Conservation (phyloP, 192 early-diverging fungal genomes). For the Linderina pennispora region DNA sequence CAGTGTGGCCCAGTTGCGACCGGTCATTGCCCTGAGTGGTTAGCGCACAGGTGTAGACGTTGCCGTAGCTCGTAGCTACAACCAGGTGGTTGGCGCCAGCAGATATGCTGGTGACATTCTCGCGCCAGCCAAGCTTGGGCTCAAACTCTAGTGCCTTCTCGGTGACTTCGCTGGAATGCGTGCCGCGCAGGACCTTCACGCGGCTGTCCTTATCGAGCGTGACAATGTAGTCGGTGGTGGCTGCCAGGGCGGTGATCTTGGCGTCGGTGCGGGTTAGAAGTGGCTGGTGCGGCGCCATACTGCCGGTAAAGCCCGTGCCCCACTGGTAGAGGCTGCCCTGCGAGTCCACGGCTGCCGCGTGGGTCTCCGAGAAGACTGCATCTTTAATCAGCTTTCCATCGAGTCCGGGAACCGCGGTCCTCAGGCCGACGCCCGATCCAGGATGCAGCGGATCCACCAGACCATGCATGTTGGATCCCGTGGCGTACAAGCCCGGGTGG, state of each 20-base stretch:
- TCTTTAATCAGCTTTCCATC: constrained; percentile 28
- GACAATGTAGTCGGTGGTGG: constrained; percentile 18
- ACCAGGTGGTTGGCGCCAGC: constrained; percentile 33
- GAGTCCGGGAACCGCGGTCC: constrained; percentile 20
- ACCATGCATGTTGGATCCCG: constrained; percentile 31
- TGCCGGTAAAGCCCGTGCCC: constrained; percentile 35
- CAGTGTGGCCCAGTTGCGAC: constrained; percentile 17
- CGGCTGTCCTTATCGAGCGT: constrained; percentile 24
- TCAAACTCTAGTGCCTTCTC: constrained; percentile 11
- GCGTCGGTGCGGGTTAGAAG: constrained; percentile 17
- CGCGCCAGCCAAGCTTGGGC: constrained; percentile 39
- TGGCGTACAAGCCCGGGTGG: constrained; percentile 30
- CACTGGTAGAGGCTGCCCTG: constrained; percentile 34
- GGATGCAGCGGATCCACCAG: constrained; percentile 31
- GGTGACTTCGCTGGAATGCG: not conserved
- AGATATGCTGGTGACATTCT: constrained; percentile 22
- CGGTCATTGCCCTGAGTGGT: constrained; percentile 17
- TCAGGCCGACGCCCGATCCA: constrained; percentile 12
- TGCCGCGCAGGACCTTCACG: constrained; percentile 17
- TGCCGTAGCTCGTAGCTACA: constrained; percentile 16
- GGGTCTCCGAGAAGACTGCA: constrained; percentile 26
- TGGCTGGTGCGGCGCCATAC: constrained; percentile 10
- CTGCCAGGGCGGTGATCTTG: constrained; percentile 9
- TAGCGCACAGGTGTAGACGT: constrained; percentile 33
- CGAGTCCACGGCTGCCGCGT: constrained; percentile 25